Evolutionary conservation across 2,329 filamentous ascomycete species (phyloP), one percentile per base, ranked within the genome.

Genomic region (Colletotrichum eremochloae): DNA sequence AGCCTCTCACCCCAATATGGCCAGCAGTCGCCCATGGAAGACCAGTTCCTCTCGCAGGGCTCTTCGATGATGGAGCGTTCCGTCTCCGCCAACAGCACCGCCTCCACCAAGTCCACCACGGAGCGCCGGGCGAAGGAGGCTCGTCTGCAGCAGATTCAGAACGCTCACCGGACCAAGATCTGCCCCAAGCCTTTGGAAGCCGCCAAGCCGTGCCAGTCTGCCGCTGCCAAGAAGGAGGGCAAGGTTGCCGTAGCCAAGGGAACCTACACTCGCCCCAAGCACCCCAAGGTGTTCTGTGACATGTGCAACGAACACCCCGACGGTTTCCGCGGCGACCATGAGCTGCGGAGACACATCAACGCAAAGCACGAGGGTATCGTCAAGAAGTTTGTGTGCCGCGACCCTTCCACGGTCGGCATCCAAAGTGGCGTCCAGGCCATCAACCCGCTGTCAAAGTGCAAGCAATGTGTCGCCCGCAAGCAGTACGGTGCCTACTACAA

Each of bases 401-500:
- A 91, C 74, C 89, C 90, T 1, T 77, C 79, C 14, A 76, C 77
- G 0, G 78, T 77, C 20, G 85, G 85, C 9, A 78, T 85, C 3
- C 75, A 76, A 24, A 80, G 82, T 72, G 75, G 81, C 83, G 88
- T 81, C 76, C 86, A 76, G 79, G 90, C 83, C 81, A 87, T 88
- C 83, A 88, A 82, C 64, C 91, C 95, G 52, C 88, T 98, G 44
- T 85, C 86, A 63, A 92, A 93, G 76, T 98, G 95, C 88, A 97
- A 97, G 82, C 89, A 93, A 60, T 98, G 96, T 81, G 88, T 87
- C 61, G 87, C 88, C 56, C 84, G 88, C 67, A 98, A 97, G 85
- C 88, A 89, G 71, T 98, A 98, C 77, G 93, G 93, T 4, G 94
- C 93, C 20, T 96, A 98, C 83, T 98, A 98, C 83, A 98, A 98